These are phyloP conservation scores for Gossypium armourianum DNA, from an alignment of 441 rosid genomes.

Conservation along the genomic window DNA sequence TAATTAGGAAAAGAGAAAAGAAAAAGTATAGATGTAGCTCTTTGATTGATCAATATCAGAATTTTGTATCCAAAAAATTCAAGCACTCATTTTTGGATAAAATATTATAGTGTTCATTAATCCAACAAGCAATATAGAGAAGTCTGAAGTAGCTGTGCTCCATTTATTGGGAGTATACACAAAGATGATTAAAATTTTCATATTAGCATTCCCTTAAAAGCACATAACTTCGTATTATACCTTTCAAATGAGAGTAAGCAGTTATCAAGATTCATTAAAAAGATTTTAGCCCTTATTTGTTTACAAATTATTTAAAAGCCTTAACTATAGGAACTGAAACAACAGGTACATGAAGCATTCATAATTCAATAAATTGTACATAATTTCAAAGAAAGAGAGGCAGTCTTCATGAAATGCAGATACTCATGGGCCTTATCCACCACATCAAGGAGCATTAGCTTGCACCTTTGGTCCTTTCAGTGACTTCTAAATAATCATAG, in stretches of 20 bases:
- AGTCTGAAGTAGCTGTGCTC: neutral
- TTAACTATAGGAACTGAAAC: neutral
- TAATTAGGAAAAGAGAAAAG: neutral
- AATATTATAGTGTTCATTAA: constrained; percentile 1
- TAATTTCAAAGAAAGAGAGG: neutral
- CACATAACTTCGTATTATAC: neutral
- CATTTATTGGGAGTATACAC: neutral
- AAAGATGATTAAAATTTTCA: neutral
- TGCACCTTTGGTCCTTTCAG: constrained; percentile 1
- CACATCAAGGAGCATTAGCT: neutral
- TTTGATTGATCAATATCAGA: neutral
- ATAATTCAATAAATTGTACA: neutral
- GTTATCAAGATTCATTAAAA: neutral
- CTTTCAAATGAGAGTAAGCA: neutral
- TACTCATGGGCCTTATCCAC: neutral
- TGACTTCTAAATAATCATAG: neutral
- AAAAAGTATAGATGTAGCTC: neutral
- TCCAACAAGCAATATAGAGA: neutral
- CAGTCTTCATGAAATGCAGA: neutral
- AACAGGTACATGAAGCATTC: neutral
- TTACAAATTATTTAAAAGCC: neutral
- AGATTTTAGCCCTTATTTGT: neutral
- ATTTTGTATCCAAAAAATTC: neutral
- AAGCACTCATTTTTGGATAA: neutral
- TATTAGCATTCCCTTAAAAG: neutral